Evolutionary conservation across 78 protist species (phyloP).

Genomic region (Cavenderia fasciculata): DNA sequence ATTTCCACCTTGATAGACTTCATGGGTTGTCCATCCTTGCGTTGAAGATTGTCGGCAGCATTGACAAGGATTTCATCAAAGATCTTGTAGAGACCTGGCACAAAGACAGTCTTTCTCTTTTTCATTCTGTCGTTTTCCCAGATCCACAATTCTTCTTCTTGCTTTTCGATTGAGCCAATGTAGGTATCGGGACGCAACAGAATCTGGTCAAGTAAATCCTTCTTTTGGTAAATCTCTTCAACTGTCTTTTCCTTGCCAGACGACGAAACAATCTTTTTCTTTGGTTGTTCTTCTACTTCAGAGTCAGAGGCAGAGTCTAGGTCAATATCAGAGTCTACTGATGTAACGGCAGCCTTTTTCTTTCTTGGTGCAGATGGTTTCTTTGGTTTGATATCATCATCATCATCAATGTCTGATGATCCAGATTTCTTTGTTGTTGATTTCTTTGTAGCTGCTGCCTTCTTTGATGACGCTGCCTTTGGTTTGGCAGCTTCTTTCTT

Average conservation of each 20-base stretch:
- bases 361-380: neutral
- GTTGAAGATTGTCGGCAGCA: conserved; percentile 97
- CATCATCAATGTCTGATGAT: neutral
- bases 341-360: neutral
- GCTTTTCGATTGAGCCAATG: conserved; percentile 92
- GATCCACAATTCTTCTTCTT: conserved; percentile 83
- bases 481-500: neutral
- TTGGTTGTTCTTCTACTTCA: neutral
- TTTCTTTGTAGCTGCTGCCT: neutral
- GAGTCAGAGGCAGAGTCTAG: neutral
- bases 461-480: neutral
- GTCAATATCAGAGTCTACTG: neutral
- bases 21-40: conserved; percentile 89
- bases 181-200: conserved; percentile 98
- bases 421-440: neutral
- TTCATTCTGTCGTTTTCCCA: conserved; percentile 39
- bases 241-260: conserved; percentile 9
- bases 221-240: conserved; percentile 88
- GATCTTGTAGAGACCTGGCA: conserved; percentile 98
- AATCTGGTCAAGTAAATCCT: conserved; percentile 95
- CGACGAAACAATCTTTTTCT: neutral
- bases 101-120: conserved; percentile 81
- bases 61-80: conserved; percentile 99
- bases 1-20: conserved; percentile 87
- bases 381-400: neutral